Base-by-base conservation (phyloP, 2,329 filamentous ascomycete species). In the Harringtonia aguacate region DNA sequence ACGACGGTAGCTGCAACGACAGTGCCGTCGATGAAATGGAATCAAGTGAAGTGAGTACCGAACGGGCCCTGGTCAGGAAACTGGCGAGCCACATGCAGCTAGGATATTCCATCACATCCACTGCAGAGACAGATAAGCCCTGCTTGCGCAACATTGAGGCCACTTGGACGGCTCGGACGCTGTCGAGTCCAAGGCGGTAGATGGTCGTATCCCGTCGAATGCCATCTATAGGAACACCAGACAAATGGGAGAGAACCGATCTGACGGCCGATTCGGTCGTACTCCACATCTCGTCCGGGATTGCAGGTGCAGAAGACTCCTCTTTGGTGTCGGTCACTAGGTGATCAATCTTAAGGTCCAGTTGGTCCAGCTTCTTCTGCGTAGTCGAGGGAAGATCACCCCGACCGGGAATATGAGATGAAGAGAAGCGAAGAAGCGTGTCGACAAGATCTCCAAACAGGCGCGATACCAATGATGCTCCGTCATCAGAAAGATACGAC, bases 171-270 rank as follows among this genome's bases (percentile, higher is more conserved):
- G 87, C 85, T 48, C 84, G 89, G 55, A 97, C 92, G 57, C 89
- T 95, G 61, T 95, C 89, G 4, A 95, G 66, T 0, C 90, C 90
- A n/a, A 95, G 74, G 46, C 84, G 79, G 54, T 90, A 94, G 39
- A 97, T 86, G 0, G 85, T 87, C 0, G 79, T 86, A 10, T 72
- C 57, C 13, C 69, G 70, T 4, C 58, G 54, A 38, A 95, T 80
- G 0, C 63, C 64, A 0, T 67, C 54, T 2, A 57, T 45, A 0
- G 73, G 58, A 5, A 73, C 61, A 2, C 68, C 64, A 1, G 83
- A 79, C 21, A 92, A 68, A 8, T 62, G 62, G 0, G 76, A 69
- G 17, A 89, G 59, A 0, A 78, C 65, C 1, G 67, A 55, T 5
- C 79, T 72, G 31, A 88, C 67, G 4, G 56, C 53, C 0, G 51